Conservation (phyloP, 176 grass and related monocot genomes). For the Phyllostachys edulis region DNA sequence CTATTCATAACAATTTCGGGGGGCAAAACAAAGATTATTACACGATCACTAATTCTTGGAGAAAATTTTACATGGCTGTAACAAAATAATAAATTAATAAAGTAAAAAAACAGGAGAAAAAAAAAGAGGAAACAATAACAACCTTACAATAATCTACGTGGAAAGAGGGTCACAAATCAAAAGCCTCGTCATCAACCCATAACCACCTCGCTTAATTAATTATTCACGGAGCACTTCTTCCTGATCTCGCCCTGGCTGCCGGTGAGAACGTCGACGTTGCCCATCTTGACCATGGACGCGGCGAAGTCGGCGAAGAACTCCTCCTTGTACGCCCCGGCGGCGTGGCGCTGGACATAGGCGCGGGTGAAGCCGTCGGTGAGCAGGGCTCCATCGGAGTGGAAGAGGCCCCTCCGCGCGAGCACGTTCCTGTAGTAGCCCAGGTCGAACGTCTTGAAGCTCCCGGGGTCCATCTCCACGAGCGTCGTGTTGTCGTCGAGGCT, state of each 20-base stretch:
- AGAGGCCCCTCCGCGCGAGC: conserved; percentile 58
- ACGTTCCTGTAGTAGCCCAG: conserved; percentile 57
- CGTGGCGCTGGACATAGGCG: conserved; percentile 67
- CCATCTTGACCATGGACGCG: conserved; percentile 74
- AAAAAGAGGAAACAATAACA: not conserved
- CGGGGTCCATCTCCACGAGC: conserved; percentile 83
- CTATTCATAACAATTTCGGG: too few species aligned
- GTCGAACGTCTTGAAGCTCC: conserved; percentile 86
- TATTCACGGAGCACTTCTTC: conserved; percentile 57
- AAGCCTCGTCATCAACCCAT: not conserved
- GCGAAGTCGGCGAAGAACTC: conserved; percentile 74
- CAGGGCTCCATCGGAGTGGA: conserved; percentile 81
- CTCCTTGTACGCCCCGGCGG: conserved; percentile 15
- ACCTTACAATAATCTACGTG: conserved; percentile 18
- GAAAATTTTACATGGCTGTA: conserved; percentile 29
- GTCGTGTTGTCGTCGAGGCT: conserved; percentile 67
- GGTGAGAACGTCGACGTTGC: conserved; percentile 49
- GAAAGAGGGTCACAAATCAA: not conserved
- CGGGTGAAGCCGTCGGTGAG: conserved; percentile 52
- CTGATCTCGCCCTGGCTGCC: conserved; percentile 64
- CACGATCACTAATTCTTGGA: not conserved
- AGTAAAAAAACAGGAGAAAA: not conserved
- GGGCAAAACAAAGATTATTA: conserved; percentile 23
- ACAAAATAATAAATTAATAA: conserved; percentile 40
- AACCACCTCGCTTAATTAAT: conserved; percentile 6